Conservation (phyloP, 23 red algal genomes). For the Gracilaria vermiculophylla region DNA sequence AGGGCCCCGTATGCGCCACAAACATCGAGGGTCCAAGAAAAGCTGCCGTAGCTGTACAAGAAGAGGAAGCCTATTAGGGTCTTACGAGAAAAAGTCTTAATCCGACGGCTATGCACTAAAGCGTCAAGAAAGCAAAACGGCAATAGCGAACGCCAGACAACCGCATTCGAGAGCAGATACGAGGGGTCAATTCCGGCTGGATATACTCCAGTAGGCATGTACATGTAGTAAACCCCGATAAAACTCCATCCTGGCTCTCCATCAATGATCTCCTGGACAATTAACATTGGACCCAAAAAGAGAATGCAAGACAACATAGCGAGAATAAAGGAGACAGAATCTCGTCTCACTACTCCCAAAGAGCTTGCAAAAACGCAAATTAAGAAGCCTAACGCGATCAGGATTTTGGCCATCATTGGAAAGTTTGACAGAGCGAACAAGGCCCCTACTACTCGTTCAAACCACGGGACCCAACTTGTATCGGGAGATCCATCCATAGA, state of each 20-base stretch:
- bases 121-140: constrained; percentile 46
- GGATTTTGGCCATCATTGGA: background rate
- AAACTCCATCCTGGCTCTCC: constrained; percentile 30
- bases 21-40: constrained; percentile 36
- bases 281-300: background rate
- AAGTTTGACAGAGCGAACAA: constrained; percentile 34
- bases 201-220: constrained; percentile 32
- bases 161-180: constrained; percentile 19
- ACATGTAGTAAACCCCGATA: constrained; percentile 20
- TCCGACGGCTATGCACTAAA: background rate
- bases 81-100: background rate
- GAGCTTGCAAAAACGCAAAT: background rate
- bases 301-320: background rate
- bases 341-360: background rate
- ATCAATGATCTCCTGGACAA: background rate
- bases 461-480: background rate
- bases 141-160: constrained; percentile 13
- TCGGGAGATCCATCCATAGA: constrained; percentile 32
- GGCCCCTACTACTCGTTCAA: background rate
- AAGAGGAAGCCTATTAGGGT: background rate
- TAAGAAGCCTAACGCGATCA: background rate
- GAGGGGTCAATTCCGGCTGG: constrained; percentile 22
- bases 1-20: constrained; percentile 41
- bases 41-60: constrained; percentile 1
- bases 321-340: background rate